Percentiles rank a stretch among this genome's conserved stretches.
These are phyloP conservation scores for Lentinula aciculospora DNA, from an alignment of 768 basidiomycete genomes.

Conservation along the genomic window DNA sequence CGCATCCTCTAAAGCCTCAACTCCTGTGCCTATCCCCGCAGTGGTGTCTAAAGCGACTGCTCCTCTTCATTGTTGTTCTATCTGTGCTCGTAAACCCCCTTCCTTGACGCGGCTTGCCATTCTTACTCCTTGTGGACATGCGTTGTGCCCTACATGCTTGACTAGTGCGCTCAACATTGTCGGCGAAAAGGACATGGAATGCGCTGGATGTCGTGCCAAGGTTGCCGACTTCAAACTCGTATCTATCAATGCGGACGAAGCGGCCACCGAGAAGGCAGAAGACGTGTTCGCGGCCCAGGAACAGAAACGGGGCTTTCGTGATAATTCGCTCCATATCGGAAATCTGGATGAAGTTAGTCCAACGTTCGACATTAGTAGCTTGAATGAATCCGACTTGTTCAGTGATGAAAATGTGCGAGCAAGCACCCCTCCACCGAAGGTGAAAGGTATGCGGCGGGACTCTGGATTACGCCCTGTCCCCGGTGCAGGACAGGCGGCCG, in stretches of 20 bases:
- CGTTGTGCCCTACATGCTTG: constrained; percentile 74
- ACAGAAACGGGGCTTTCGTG: neutral
- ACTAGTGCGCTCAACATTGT: constrained; percentile 87
- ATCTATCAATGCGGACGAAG: constrained; percentile 9
- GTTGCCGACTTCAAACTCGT: constrained; percentile 66
- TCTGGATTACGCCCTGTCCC: neutral
- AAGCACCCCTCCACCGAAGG: constrained; percentile 30
- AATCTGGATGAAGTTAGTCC: neutral
- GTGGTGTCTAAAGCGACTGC: neutral
- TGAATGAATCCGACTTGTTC: constrained; percentile 34
- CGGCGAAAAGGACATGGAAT: constrained; percentile 84
- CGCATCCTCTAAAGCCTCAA: constrained; percentile 14
- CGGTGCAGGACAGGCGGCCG: constrained; percentile 12
- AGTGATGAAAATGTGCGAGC: constrained; percentile 27
- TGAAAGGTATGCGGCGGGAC: neutral
- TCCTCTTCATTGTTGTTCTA: constrained; percentile 45
- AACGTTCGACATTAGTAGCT: constrained; percentile 14
- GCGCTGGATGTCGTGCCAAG: constrained; percentile 68
- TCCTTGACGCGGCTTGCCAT: constrained; percentile 47
- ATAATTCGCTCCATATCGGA: neutral
- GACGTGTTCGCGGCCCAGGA: neutral
- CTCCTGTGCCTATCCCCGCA: neutral
- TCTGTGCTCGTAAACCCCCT: constrained; percentile 40
- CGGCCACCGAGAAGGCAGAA: neutral
- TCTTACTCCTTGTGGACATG: constrained; percentile 70